Evolutionary conservation across 2,329 filamentous ascomycete genomes (phyloP).

Genomic region (Aaosphaeria arxii): DNA sequence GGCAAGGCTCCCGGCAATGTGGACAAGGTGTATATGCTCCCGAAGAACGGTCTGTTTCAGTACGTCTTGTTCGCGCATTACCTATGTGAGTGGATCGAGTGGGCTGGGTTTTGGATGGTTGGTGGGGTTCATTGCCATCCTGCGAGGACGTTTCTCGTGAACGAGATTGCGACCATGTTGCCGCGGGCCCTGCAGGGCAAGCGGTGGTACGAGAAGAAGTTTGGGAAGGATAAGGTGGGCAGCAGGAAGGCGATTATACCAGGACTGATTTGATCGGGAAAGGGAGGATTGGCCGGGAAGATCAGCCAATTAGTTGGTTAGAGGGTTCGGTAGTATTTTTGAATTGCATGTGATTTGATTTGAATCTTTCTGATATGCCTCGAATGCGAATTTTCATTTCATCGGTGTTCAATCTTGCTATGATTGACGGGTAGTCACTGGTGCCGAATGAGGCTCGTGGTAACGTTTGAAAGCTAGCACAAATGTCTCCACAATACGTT

Average conservation of each 20-base stretch:
- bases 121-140: slow-evolving; percentile 65
- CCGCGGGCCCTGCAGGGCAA: slow-evolving; percentile 78
- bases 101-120: slow-evolving; percentile 82
- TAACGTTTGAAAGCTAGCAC: no score
- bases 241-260: slow-evolving; percentile 72
- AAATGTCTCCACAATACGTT: no score
- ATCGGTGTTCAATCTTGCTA: no score
- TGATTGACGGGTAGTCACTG: no score
- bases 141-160: slow-evolving; percentile 77
- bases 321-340: no score
- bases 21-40: slow-evolving; percentile 84
- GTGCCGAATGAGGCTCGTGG: no score
- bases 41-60: slow-evolving; percentile 76
- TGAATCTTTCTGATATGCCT: no score
- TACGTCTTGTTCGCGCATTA: slow-evolving; percentile 90
- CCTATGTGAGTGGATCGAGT: slow-evolving; percentile 95
- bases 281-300: no score
- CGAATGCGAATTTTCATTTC: no score
- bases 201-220: slow-evolving; percentile 83
- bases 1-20: slow-evolving; percentile 51
- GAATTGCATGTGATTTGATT: no score
- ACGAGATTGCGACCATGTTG: slow-evolving; percentile 86
- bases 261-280: slow-evolving; percentile 44
- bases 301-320: no score
- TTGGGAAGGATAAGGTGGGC: slow-evolving; percentile 78